Evolutionary conservation across 495 filamentous ascomycete species (phyloP).

Genomic region (Talaromyces ruber): DNA sequence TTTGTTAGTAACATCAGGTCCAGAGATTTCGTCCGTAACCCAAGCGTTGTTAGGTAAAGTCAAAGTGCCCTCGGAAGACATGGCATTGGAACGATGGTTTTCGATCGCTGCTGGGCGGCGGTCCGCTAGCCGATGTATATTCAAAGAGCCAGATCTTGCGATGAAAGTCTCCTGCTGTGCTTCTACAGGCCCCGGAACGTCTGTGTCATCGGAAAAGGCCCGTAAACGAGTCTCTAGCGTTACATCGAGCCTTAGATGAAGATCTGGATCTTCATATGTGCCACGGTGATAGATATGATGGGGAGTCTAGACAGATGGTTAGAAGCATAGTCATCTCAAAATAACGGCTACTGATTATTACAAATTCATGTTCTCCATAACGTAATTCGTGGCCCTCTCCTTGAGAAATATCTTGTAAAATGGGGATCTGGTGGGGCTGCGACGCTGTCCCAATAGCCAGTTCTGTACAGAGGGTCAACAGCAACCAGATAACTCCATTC

Average conservation of each 20-base stretch:
- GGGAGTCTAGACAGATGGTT: constrained; percentile 46
- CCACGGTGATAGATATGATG: constrained; percentile 91
- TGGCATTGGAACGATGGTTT: constrained; percentile 59
- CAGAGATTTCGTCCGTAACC: constrained; percentile 69
- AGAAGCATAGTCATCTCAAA: constrained; percentile 1
- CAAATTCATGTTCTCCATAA: background rate
- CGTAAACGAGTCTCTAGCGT: constrained; percentile 50
- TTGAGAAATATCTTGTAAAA: constrained; percentile 1
- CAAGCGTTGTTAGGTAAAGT: constrained; percentile 62
- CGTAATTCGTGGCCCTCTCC: background rate
- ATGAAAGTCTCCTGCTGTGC: constrained; percentile 44
- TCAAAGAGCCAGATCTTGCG: constrained; percentile 24
- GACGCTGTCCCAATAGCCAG: too few species aligned
- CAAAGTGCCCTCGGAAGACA: constrained; percentile 49
- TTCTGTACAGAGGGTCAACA: too few species aligned
- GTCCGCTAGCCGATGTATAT: constrained; percentile 74
- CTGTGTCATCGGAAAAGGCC: constrained; percentile 57
- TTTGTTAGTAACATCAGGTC: constrained; percentile 80
- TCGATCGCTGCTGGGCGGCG: constrained; percentile 68
- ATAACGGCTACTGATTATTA: background rate
- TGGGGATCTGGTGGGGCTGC: background rate
- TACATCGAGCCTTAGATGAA: constrained; percentile 70
- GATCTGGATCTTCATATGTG: constrained; percentile 58
- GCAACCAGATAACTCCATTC: too few species aligned
- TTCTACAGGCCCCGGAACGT: constrained; percentile 27